Conservation (phyloP, 768 basidiomycete genomes). For the Tremella mesenterica region DNA sequence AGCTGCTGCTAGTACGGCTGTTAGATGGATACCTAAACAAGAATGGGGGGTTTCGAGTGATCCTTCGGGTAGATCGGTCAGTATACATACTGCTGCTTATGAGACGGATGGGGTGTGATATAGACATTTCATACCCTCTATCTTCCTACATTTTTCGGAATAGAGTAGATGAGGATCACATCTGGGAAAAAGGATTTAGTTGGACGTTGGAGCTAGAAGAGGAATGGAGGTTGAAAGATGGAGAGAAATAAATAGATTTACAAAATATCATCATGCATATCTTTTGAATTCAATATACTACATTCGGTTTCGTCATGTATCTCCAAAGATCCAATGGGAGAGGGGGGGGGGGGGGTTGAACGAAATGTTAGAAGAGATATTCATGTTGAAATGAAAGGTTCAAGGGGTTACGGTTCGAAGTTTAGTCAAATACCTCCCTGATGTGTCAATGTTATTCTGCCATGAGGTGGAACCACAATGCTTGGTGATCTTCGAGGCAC, state of each 20-base stretch:
- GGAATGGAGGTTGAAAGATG: too few relatives aligned
- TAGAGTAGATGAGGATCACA: too few relatives aligned
- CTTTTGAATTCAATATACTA: not conserved
- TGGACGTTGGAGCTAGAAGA: not conserved
- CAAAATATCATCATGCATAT: conserved; percentile 1
- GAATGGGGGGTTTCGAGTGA: conserved; percentile 96
- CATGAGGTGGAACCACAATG: too few relatives aligned
- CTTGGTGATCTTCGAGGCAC: not conserved
- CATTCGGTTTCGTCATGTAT: not conserved
- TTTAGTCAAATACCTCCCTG: conserved; percentile 14
- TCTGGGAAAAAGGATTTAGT: too few relatives aligned
- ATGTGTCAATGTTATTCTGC: not conserved
- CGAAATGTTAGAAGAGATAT: too few relatives aligned
- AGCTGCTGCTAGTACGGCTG: conserved; percentile 80
- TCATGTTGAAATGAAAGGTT: not conserved
- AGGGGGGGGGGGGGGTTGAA: too few relatives aligned
- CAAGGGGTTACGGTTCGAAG: not conserved
- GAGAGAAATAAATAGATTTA: too few relatives aligned
- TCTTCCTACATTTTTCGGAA: too few relatives aligned
- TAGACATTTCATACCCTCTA: too few relatives aligned
- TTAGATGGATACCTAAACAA: conserved; percentile 87
- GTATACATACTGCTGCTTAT: conserved; percentile 91
- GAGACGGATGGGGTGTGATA: conserved; percentile 24
- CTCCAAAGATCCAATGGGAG: not conserved
- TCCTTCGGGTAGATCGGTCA: conserved; percentile 89